A percentile compares a stretch with the other conserved stretches of the same genome.
Evolutionary conservation across 78 protist species (phyloP).

Genomic region (Diacronema lutheri): DNA sequence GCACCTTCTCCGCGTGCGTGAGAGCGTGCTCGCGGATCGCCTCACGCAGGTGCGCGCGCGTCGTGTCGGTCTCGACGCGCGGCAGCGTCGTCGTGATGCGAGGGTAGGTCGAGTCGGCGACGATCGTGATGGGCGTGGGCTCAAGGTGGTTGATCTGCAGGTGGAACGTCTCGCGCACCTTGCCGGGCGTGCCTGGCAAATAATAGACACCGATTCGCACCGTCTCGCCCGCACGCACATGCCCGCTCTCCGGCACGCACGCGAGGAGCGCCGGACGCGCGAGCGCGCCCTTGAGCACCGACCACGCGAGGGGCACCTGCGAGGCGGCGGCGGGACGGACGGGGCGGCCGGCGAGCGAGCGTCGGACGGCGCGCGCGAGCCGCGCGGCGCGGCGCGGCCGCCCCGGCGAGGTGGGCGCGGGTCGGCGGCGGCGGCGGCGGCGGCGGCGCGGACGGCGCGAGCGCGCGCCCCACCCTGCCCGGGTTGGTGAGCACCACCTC

Average conservation of each 20-base stretch:
- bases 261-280: slow-evolving; percentile 11
- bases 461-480: too few relatives aligned
- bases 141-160: slow-evolving; percentile 65
- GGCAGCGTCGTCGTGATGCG: slow-evolving; percentile 18
- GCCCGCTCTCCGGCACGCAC: background rate
- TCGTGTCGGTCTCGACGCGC: background rate
- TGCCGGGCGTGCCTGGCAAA: slow-evolving; percentile 34
- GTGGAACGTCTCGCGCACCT: slow-evolving; percentile 18
- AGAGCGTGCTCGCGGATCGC: too few relatives aligned
- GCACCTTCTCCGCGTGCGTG: too few relatives aligned
- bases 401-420: too few relatives aligned
- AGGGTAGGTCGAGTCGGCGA: slow-evolving; percentile 49
- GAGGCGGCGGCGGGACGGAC: too few relatives aligned
- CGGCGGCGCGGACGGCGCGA: too few relatives aligned
- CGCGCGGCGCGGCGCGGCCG: too few relatives aligned
- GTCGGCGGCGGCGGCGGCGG: too few relatives aligned
- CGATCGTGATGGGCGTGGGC: slow-evolving; percentile 43
- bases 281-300: background rate
- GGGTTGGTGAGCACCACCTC: slow-evolving; percentile 46
- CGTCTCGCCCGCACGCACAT: slow-evolving; percentile 31
- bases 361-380: too few relatives aligned
- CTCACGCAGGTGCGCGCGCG: too few relatives aligned
- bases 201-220: background rate
- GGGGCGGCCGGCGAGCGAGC: too few relatives aligned
- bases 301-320: slow-evolving; percentile 43